A percentile compares a stretch with the other conserved stretches of the same genome.
Evolutionary conservation across 179 eudicot species (phyloP).

Genomic region (Spergularia azorica): DNA sequence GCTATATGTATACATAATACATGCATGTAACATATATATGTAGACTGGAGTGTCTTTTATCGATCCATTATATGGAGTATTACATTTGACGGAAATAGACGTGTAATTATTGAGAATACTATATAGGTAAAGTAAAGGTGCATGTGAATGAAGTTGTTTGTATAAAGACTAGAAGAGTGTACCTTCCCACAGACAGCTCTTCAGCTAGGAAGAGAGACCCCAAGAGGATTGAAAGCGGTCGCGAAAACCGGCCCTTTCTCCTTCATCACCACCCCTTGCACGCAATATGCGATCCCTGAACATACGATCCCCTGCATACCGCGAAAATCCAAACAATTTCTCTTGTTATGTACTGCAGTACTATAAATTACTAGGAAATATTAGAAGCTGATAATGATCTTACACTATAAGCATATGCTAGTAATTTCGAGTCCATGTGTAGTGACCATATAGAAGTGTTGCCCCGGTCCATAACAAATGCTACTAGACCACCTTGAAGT

Average conservation of each 20-base stretch:
- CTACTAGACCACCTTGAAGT: constrained; percentile 52
- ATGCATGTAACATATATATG: too few species aligned
- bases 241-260: constrained; percentile 87
- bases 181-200: constrained; percentile 63
- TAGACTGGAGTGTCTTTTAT: too few species aligned
- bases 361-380: background rate
- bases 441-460: constrained; percentile 56
- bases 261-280: constrained; percentile 62
- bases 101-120: background rate
- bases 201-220: constrained; percentile 63
- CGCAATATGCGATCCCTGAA: constrained; percentile 61
- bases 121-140: background rate
- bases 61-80: too few species aligned
- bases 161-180: background rate
- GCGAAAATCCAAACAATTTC: background rate
- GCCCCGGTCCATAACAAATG: constrained; percentile 51
- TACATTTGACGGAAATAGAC: background rate
- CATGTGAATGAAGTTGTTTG: background rate
- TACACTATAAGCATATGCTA: constrained; percentile 67
- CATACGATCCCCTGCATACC: constrained; percentile 64
- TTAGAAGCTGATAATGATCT: constrained; percentile 14
- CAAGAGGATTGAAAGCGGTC: constrained; percentile 73
- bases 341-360: background rate
- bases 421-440: constrained; percentile 49
- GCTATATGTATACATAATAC: too few species aligned